These are phyloP conservation scores for Raphanus raphanistrum DNA, from an alignment of 345 rosid genomes.

Conservation along the genomic window DNA sequence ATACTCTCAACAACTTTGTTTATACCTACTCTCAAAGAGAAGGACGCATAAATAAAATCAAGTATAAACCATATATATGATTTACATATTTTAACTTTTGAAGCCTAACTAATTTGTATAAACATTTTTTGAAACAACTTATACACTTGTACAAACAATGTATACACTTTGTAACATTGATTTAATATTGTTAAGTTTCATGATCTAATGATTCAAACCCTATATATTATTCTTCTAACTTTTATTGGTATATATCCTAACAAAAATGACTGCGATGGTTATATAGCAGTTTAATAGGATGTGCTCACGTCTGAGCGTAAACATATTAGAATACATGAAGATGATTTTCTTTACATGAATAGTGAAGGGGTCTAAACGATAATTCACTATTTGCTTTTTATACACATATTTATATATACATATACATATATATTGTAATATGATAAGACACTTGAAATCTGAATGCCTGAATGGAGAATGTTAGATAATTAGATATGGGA, in stretches of 20 bases:
- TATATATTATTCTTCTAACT: no score
- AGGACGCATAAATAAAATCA: background rate
- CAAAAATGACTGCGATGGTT: background rate
- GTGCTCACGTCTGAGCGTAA: background rate
- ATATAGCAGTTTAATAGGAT: background rate
- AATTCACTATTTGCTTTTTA: background rate
- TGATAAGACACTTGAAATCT: background rate
- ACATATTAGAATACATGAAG: background rate
- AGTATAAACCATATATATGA: background rate
- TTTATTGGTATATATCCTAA: background rate
- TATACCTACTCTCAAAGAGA: constrained; percentile 12
- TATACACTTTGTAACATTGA: background rate
- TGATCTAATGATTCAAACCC: background rate
- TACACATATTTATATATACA: no score
- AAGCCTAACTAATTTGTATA: no score
- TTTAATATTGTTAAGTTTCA: background rate
- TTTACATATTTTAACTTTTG: background rate
- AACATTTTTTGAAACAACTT: no score
- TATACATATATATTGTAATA: background rate
- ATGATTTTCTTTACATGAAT: background rate
- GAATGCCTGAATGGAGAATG: constrained; percentile 5
- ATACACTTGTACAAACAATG: no score
- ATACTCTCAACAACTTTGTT: constrained; percentile 36
- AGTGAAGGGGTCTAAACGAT: background rate
- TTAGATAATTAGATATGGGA: background rate